Conservation (phyloP, 768 basidiomycete species). For the Suillus luteus region DNA sequence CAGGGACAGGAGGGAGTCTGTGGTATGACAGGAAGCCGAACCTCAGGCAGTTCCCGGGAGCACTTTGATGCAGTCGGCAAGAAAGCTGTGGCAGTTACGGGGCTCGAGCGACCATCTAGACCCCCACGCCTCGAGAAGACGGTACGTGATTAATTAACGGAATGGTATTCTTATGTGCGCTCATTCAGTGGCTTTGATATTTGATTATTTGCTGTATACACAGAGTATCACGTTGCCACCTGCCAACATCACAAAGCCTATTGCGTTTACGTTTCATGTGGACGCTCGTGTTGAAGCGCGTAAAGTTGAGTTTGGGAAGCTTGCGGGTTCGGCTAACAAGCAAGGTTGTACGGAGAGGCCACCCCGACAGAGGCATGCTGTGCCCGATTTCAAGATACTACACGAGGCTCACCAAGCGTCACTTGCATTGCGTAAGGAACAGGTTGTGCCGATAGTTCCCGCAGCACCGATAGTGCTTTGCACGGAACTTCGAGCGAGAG, state of each 20-base stretch:
- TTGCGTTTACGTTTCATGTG: slow-evolving; percentile 54
- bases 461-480: slow-evolving; percentile 43
- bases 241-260: slow-evolving; percentile 44
- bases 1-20: slow-evolving; percentile 12
- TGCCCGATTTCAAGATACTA: slow-evolving; percentile 57
- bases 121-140: slow-evolving; percentile 28
- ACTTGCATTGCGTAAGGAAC: slow-evolving; percentile 46
- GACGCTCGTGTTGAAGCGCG: slow-evolving; percentile 53
- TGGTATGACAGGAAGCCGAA: slow-evolving; percentile 2
- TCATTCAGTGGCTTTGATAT: slow-evolving; percentile 20
- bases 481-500: slow-evolving; percentile 59
- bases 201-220: slow-evolving; percentile 11
- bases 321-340: slow-evolving; percentile 5
- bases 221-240: slow-evolving; percentile 29
- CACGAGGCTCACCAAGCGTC: slow-evolving; percentile 47
- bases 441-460: slow-evolving; percentile 50
- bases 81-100: background rate
- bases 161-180: slow-evolving; percentile 25
- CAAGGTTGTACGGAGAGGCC: slow-evolving; percentile 20
- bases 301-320: slow-evolving; percentile 36
- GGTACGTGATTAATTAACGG: slow-evolving; percentile 34
- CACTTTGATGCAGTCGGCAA: slow-evolving; percentile 14
- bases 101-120: slow-evolving; percentile 17
- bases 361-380: slow-evolving; percentile 27
- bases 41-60: slow-evolving; percentile 12